A percentile compares a stretch with the other conserved stretches of the same genome.
Evolutionary conservation across 2,329 filamentous ascomycete genomes (phyloP).

Genomic region (Microdochium bolleyi): DNA sequence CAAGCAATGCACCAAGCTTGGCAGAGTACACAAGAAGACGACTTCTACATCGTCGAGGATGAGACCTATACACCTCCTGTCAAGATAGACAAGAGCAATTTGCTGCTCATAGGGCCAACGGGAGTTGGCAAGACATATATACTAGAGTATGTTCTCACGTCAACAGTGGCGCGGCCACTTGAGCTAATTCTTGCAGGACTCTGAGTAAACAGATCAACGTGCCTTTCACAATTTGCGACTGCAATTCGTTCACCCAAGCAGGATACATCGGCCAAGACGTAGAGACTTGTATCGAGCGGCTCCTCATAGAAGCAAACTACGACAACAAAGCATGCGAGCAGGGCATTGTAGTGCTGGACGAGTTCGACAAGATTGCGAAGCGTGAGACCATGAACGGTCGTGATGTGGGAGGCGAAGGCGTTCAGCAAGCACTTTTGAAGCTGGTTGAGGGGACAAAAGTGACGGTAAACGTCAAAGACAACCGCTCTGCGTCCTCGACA

Average conservation of each 20-base stretch:
- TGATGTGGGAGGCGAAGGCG: slow-evolving; percentile 92
- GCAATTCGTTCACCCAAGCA: slow-evolving; percentile 90
- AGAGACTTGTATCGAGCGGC: slow-evolving; percentile 86
- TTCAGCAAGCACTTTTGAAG: slow-evolving; percentile 91
- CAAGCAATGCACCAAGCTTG: slow-evolving; percentile 29
- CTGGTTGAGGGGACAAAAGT: slow-evolving; percentile 94
- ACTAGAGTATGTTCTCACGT: slow-evolving; percentile 45
- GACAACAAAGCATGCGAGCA: slow-evolving; percentile 77
- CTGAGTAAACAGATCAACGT: slow-evolving; percentile 89
- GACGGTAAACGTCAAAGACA: slow-evolving; percentile 82
- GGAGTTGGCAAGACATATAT: slow-evolving; percentile 97
- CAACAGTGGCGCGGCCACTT: slow-evolving; percentile 1
- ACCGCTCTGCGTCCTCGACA: slow-evolving; percentile 40
- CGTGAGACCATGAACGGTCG: slow-evolving; percentile 82
- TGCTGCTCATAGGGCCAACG: slow-evolving; percentile 83
- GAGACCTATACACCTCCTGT: slow-evolving; percentile 36
- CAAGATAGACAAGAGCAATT: slow-evolving; percentile 91
- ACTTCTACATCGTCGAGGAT: slow-evolving; percentile 43
- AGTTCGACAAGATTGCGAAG: slow-evolving; percentile 94
- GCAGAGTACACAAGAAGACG: slow-evolving; percentile 21
- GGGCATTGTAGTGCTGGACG: slow-evolving; percentile 91
- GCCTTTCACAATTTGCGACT: slow-evolving; percentile 91
- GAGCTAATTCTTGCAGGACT: slow-evolving; percentile 50
- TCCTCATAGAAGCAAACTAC: slow-evolving; percentile 86
- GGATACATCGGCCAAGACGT: slow-evolving; percentile 97